A percentile compares a stretch with the other conserved stretches of the same genome.
These are phyloP conservation scores for Pyrenula aspistea DNA, from an alignment of 495 filamentous ascomycete genomes.

Conservation along the genomic window DNA sequence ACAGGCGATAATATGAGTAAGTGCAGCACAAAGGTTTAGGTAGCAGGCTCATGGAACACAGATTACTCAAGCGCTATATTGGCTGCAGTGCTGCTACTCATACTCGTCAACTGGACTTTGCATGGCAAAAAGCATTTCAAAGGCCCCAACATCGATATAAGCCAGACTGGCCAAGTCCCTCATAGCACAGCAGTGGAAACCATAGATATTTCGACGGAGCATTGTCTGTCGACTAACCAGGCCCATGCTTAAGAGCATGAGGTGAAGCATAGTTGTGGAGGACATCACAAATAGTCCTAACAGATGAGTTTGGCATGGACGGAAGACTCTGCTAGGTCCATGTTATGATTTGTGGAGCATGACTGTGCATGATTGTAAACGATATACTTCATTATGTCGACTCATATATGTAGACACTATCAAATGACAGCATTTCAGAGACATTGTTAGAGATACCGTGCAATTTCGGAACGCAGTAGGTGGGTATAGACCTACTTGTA, in stretches of 20 bases:
- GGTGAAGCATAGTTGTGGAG: not conserved
- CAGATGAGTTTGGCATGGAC: too few species aligned
- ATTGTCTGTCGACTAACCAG: not conserved
- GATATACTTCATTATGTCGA: too few species aligned
- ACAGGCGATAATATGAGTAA: slow-evolving; percentile 18
- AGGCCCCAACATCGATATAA: slow-evolving; percentile 1
- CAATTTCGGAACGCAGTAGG: too few species aligned
- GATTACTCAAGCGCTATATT: slow-evolving; percentile 6
- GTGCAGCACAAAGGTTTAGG: slow-evolving; percentile 1
- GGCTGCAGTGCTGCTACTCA: slow-evolving; percentile 6
- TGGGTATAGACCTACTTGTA: too few species aligned
- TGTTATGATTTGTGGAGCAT: too few species aligned
- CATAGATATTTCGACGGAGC: not conserved
- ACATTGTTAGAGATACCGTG: too few species aligned
- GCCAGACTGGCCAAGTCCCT: not conserved
- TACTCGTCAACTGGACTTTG: slow-evolving; percentile 5
- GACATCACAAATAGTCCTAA: not conserved
- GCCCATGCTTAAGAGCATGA: not conserved
- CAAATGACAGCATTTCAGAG: too few species aligned
- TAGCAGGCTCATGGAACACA: not conserved
- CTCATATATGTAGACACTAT: too few species aligned
- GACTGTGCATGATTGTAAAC: too few species aligned
- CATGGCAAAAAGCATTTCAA: slow-evolving; percentile 5
- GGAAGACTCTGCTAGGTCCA: too few species aligned
- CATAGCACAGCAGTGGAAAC: not conserved